Conservation (phyloP, 176 grass and related monocot genomes). For the Alopecurus myosuroides region DNA sequence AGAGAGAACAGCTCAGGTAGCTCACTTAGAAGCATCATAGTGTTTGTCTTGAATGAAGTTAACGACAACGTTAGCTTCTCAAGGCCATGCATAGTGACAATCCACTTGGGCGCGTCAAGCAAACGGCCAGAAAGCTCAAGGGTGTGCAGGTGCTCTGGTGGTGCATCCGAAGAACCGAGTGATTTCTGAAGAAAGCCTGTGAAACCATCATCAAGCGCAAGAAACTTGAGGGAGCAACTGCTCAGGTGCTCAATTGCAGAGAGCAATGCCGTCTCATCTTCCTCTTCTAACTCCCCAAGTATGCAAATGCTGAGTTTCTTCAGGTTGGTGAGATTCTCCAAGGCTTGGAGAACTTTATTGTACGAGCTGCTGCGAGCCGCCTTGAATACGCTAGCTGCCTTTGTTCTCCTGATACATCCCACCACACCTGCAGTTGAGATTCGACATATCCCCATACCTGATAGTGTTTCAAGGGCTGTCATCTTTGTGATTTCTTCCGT, state of each 20-base stretch:
- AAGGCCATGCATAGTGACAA: background rate
- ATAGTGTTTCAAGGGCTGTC: constrained; percentile 6
- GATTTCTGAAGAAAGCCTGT: background rate
- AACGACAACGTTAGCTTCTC: constrained; percentile 17
- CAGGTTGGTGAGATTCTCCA: constrained; percentile 17
- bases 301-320: constrained; percentile 25
- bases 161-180: background rate
- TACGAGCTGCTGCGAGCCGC: background rate
- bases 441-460: background rate
- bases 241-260: constrained; percentile 36
- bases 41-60: background rate
- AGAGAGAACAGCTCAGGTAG: background rate
- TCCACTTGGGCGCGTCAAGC: background rate
- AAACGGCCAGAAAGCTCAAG: constrained; percentile 8
- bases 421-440: background rate
- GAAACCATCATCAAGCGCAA: constrained; percentile 17
- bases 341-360: background rate
- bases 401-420: too few relatives aligned
- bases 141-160: background rate
- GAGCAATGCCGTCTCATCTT: background rate
- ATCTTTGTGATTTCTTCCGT: constrained; percentile 13
- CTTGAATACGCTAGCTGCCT: too few relatives aligned
- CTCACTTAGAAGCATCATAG: background rate
- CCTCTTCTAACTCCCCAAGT: background rate
- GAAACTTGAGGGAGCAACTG: constrained; percentile 23